phyloP scores from a whole-genome alignment of 129 eudicot genomes.

The Tagetes erecta region DNA sequence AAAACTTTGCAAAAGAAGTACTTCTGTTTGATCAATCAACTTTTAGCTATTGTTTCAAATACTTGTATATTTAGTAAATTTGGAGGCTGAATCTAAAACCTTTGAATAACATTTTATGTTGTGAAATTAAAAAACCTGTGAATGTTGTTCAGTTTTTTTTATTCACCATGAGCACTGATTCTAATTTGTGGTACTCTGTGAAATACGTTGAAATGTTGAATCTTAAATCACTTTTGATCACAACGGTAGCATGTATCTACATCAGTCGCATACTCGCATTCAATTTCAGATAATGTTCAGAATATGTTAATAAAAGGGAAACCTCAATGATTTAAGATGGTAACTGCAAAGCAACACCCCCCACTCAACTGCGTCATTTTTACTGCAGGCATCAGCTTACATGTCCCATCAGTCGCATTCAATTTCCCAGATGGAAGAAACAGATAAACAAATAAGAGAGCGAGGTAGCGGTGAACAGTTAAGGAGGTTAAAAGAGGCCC shows the following conservation, averaged over 20 bases:
- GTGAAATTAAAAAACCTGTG: neutral
- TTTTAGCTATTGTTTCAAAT: neutral
- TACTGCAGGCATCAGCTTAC: slow-evolving; percentile 71
- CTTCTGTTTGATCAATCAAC: neutral
- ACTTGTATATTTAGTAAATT: neutral
- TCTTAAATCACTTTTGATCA: no score
- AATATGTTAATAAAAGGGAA: no score
- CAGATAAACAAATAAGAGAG: slow-evolving; percentile 81
- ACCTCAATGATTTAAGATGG: no score
- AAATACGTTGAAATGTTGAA: no score
- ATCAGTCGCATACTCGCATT: no score
- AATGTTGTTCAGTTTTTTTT: neutral
- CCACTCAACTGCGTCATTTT: slow-evolving; percentile 7
- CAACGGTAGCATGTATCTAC: no score
- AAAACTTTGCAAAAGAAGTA: neutral
- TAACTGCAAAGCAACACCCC: no score
- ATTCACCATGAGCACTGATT: neutral
- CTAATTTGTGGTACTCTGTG: neutral
- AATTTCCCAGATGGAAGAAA: slow-evolving; percentile 80
- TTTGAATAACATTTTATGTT: neutral
- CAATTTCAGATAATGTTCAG: no score
- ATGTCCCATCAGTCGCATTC: slow-evolving; percentile 88
- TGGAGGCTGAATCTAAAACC: neutral
- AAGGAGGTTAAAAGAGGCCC: slow-evolving; percentile 84
- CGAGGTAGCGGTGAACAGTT: slow-evolving; percentile 61